A percentile compares a stretch with the other conserved stretches of the same genome.
Evolutionary conservation across 1,139 yeast species (phyloP).

Genomic region (Debaryomycetaceae sp.): DNA sequence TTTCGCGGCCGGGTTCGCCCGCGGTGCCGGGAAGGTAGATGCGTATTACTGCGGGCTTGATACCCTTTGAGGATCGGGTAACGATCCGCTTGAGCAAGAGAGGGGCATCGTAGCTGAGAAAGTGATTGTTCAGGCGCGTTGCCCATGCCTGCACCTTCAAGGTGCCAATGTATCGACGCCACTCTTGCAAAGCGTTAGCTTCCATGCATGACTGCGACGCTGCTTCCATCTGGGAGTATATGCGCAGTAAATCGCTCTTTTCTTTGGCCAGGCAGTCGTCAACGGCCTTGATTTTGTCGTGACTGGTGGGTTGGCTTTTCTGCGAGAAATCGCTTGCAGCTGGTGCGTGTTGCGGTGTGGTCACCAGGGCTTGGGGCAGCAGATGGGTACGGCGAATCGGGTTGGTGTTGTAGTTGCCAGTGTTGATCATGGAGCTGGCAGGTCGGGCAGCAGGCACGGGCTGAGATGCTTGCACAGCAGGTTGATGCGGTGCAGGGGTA

Average conservation of each 20-base stretch:
- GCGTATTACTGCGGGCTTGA: conserved; percentile 19
- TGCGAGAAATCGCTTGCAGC: no score
- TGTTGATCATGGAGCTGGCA: no score
- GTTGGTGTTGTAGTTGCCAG: no score
- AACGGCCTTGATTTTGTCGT: no score
- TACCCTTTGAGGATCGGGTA: conserved; percentile 15
- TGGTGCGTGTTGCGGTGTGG: no score
- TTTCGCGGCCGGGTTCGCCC: conserved; percentile 34
- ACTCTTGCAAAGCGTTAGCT: conserved; percentile 8
- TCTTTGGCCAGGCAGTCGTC: no score
- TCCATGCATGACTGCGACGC: conserved; percentile 7
- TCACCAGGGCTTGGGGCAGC: no score
- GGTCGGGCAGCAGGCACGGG: no score
- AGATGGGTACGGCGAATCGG: no score
- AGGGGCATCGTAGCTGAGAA: conserved; percentile 40
- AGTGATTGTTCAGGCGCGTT: conserved; percentile 56
- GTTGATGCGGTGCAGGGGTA: no score
- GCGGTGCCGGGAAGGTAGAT: conserved; percentile 14
- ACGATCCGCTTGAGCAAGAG: conserved; percentile 26
- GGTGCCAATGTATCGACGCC: conserved; percentile 51
- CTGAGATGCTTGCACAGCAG: no score
- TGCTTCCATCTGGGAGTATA: conserved; percentile 8
- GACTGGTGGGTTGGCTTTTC: no score
- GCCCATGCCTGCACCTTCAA: conserved; percentile 74
- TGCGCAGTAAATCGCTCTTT: conserved; percentile 5